These are phyloP conservation scores for Cadophora sp. DNA, from an alignment of 2,329 filamentous ascomycete species.

Conservation along the genomic window DNA sequence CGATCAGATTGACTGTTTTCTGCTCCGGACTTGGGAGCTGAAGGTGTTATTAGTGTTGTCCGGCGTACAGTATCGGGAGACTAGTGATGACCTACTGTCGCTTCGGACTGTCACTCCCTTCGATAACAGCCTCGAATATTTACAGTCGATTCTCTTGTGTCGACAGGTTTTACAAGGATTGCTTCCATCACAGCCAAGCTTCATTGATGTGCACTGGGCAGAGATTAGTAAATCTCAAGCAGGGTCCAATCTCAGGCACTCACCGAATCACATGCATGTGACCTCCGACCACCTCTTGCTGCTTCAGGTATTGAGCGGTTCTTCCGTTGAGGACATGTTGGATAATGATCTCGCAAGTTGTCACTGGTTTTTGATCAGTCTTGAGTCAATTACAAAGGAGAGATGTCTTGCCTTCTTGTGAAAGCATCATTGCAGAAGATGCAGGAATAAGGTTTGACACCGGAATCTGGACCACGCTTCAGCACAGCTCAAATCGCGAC, in stretches of 20 bases:
- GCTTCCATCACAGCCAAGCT: slow-evolving; percentile 53
- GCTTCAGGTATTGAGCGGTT: slow-evolving; percentile 52
- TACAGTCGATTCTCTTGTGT: slow-evolving; percentile 50
- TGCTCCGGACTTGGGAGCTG: slow-evolving; percentile 26
- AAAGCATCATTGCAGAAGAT: slow-evolving; percentile 53
- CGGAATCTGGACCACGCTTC: slow-evolving; percentile 47
- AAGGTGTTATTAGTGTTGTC: not conserved
- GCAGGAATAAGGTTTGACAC: slow-evolving; percentile 54
- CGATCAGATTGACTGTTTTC: slow-evolving; percentile 47
- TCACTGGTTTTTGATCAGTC: slow-evolving; percentile 44
- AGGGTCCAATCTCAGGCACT: slow-evolving; percentile 28
- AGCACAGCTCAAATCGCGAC: slow-evolving; percentile 12
- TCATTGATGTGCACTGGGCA: slow-evolving; percentile 52
- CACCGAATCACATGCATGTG: slow-evolving; percentile 55
- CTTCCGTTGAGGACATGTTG: slow-evolving; percentile 50
- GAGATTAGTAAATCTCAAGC: slow-evolving; percentile 14
- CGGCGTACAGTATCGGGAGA: not conserved
- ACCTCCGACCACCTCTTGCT: slow-evolving; percentile 51
- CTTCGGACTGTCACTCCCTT: slow-evolving; percentile 26
- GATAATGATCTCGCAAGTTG: slow-evolving; percentile 53
- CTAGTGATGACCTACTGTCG: slow-evolving; percentile 23
- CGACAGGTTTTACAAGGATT: slow-evolving; percentile 52
- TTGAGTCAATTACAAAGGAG: slow-evolving; percentile 4
- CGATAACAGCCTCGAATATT: slow-evolving; percentile 32
- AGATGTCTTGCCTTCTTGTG: slow-evolving; percentile 48